These are phyloP conservation scores for Hansfordia pulvinata DNA, from an alignment of 2,329 filamentous ascomycete species.

Conservation along the genomic window DNA sequence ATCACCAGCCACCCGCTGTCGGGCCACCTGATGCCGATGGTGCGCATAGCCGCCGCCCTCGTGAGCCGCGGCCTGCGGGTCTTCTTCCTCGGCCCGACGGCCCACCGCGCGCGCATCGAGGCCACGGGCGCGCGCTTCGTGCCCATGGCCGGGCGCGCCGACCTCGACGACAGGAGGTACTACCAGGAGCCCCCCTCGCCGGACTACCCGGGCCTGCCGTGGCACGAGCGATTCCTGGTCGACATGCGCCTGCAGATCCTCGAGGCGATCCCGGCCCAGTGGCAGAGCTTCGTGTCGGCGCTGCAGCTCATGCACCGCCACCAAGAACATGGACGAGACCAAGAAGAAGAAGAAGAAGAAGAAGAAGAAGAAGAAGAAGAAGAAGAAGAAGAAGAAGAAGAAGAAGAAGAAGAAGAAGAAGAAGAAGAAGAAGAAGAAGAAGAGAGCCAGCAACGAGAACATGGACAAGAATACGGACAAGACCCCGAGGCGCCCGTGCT, in stretches of 20 bases:
- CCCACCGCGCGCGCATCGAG: conserved; percentile 20
- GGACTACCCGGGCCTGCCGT: conserved; percentile 10
- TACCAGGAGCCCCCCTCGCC: conserved; percentile 12
- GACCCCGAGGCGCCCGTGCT: no score
- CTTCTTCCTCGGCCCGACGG: conserved; percentile 20
- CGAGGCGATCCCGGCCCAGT: conserved; percentile 18
- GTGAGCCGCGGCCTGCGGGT: conserved; percentile 15
- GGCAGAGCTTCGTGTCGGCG: conserved; percentile 15
- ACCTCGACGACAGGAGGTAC: conserved; percentile 20
- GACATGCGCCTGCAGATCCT: conserved; percentile 18
- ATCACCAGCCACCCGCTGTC: conserved; percentile 21
- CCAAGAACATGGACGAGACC: no score
- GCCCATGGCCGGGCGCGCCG: conserved; percentile 15
- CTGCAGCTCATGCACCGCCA: conserved; percentile 11
- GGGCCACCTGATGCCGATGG: conserved; percentile 21
- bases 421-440: no score
- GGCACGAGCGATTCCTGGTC: conserved; percentile 16
- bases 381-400: no score
- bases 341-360: no score
- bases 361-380: no score
- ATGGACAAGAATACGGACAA: no score
- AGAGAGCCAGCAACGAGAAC: no score
- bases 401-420: no score
- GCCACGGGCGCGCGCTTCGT: conserved; percentile 18
- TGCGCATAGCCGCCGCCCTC: conserved; percentile 19